phyloP scores from a whole-genome alignment of 1,139 yeast species.

The Spencermartinsiella ligniputridi region DNA sequence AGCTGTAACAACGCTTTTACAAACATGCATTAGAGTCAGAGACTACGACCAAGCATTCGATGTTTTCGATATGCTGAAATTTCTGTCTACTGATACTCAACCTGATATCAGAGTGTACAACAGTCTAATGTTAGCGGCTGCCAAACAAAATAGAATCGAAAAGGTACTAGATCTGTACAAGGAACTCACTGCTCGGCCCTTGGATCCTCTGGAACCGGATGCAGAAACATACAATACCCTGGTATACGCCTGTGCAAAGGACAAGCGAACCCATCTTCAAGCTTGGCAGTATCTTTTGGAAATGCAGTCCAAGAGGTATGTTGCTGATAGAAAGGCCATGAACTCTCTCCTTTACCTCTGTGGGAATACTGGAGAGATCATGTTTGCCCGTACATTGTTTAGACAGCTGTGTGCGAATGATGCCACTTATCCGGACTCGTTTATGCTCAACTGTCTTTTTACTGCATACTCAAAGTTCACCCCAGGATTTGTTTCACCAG shows the following conservation, averaged over 20 bases:
- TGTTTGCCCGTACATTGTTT: slow-evolving; percentile 69
- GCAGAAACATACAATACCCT: slow-evolving; percentile 51
- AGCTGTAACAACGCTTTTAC: slow-evolving; percentile 60
- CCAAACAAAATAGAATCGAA: slow-evolving; percentile 59
- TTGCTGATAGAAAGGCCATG: slow-evolving; percentile 47
- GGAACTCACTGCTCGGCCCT: slow-evolving; percentile 51
- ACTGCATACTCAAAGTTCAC: slow-evolving; percentile 32
- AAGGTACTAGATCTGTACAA: slow-evolving; percentile 70
- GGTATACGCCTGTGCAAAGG: slow-evolving; percentile 68
- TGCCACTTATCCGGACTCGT: slow-evolving; percentile 30
- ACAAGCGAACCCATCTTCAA: slow-evolving; percentile 43
- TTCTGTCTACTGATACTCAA: slow-evolving; percentile 55
- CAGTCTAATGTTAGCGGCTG: slow-evolving; percentile 63
- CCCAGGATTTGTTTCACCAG: slow-evolving; percentile 34
- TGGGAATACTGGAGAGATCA: slow-evolving; percentile 73
- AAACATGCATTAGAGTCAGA: slow-evolving; percentile 54
- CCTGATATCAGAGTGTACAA: slow-evolving; percentile 70
- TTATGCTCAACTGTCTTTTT: slow-evolving; percentile 30
- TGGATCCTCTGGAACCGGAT: slow-evolving; percentile 38
- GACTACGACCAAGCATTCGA: slow-evolving; percentile 60
- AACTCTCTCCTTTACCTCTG: slow-evolving; percentile 70
- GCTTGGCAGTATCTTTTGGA: slow-evolving; percentile 82
- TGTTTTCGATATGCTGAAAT: slow-evolving; percentile 82
- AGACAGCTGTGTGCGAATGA: slow-evolving; percentile 46
- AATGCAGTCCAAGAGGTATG: slow-evolving; percentile 47